Evolutionary conservation across 1,139 yeast genomes (phyloP).

Genomic region (Yamadazyma sp.): DNA sequence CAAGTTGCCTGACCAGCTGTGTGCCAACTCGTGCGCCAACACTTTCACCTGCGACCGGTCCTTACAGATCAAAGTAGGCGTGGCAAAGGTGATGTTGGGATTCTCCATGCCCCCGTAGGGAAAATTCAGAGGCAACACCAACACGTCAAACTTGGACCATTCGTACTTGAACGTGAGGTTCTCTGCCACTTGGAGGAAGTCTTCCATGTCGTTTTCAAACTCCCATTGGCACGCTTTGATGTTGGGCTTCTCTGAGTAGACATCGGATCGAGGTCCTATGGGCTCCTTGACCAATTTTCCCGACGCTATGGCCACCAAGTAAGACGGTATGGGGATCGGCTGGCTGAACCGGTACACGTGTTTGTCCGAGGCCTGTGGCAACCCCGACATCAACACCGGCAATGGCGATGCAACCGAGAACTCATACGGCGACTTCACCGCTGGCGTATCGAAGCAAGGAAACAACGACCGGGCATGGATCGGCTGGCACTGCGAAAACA

Average conservation of each 20-base stretch:
- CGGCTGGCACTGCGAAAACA: slow-evolving; percentile 46
- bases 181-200: slow-evolving; percentile 34
- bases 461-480: slow-evolving; percentile 44
- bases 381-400: slow-evolving; percentile 39
- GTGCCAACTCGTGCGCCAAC: slow-evolving; percentile 41
- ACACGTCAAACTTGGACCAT: slow-evolving; percentile 34
- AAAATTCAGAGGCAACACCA: slow-evolving; percentile 34
- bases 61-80: slow-evolving; percentile 35
- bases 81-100: slow-evolving; percentile 38
- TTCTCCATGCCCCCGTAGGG: slow-evolving; percentile 45
- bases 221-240: slow-evolving; percentile 35
- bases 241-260: slow-evolving; percentile 29
- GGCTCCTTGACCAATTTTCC: slow-evolving; percentile 31
- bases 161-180: slow-evolving; percentile 32
- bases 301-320: slow-evolving; percentile 36
- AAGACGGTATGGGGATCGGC: slow-evolving; percentile 38
- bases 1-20: slow-evolving; percentile 40
- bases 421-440: slow-evolving; percentile 33
- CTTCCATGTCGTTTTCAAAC: slow-evolving; percentile 38
- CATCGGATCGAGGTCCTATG: slow-evolving; percentile 37
- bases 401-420: slow-evolving; percentile 33
- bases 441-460: slow-evolving; percentile 47
- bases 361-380: slow-evolving; percentile 19
- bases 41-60: slow-evolving; percentile 38
- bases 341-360: slow-evolving; percentile 26